Conservation (phyloP, 495 filamentous ascomycete genomes). For the Friedmanniomyces endolithicus region DNA sequence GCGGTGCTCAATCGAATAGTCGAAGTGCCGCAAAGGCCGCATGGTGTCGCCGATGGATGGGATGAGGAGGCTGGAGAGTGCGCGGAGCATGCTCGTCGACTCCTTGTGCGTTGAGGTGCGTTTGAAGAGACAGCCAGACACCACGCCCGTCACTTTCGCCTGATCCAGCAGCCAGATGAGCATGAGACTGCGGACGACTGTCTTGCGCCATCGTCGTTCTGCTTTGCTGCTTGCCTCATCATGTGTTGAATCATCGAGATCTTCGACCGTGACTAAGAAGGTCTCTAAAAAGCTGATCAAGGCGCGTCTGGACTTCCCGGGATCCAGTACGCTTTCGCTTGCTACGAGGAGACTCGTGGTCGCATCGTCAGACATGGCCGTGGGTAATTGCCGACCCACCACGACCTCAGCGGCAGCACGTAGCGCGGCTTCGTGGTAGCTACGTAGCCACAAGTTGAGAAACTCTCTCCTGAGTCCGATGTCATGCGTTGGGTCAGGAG, state of each 20-base stretch:
- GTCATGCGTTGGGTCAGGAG: constrained; percentile 28
- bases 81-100: constrained; percentile 42
- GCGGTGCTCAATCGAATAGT: constrained; percentile 40
- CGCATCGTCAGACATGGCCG: too few species aligned
- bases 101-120: constrained; percentile 43
- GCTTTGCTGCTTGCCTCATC: constrained; percentile 10
- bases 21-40: constrained; percentile 43
- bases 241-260: constrained; percentile 23
- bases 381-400: constrained; percentile 42
- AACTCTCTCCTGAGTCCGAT: constrained; percentile 47
- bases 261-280: constrained; percentile 49
- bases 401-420: constrained; percentile 47
- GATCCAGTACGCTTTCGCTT: constrained; percentile 7
- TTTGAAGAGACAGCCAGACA: constrained; percentile 36
- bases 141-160: constrained; percentile 30
- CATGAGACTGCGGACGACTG: constrained; percentile 48
- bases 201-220: constrained; percentile 41
- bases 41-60: constrained; percentile 49
- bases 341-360: background rate
- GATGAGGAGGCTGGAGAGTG: constrained; percentile 40
- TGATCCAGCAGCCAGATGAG: constrained; percentile 48
- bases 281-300: constrained; percentile 44
- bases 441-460: constrained; percentile 44
- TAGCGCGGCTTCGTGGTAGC: constrained; percentile 42
- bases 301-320: constrained; percentile 20